Evolutionary conservation across 2,329 filamentous ascomycete genomes (phyloP).

Genomic region (Colletotrichum aenigma): DNA sequence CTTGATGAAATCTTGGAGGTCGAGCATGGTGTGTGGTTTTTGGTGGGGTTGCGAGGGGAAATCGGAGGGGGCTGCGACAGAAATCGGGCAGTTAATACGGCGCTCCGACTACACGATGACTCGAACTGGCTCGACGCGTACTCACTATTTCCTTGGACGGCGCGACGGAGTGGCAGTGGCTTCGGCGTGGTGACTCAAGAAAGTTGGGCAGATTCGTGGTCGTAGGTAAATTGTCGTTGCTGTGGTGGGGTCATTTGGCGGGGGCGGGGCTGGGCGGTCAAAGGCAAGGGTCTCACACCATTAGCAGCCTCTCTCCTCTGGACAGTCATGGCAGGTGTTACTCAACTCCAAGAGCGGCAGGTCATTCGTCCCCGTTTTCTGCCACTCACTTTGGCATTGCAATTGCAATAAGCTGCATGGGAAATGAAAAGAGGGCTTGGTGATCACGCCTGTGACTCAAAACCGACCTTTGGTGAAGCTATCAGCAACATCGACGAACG

Average conservation of each 20-base stretch:
- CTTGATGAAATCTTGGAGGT: conserved; percentile 78
- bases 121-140: neutral
- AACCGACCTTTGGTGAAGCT: neutral
- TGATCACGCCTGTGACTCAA: neutral
- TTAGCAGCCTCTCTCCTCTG: neutral
- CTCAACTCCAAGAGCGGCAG: neutral
- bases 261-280: conserved; percentile 22
- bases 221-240: conserved; percentile 19
- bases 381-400: neutral
- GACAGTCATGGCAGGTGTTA: neutral
- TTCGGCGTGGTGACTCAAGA: conserved; percentile 16
- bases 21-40: conserved; percentile 60
- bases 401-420: neutral
- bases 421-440: neutral
- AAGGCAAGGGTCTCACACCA: conserved; percentile 7
- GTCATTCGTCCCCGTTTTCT: neutral
- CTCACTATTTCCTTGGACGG: conserved; percentile 9
- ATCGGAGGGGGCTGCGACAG: neutral
- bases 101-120: neutral
- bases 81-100: neutral
- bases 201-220: neutral
- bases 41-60: neutral
- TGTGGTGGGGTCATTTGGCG: conserved; percentile 19
- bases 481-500: neutral
- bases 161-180: neutral